phyloP scores from a whole-genome alignment of 148 eudicot species.

The Chenopodium suecicum region DNA sequence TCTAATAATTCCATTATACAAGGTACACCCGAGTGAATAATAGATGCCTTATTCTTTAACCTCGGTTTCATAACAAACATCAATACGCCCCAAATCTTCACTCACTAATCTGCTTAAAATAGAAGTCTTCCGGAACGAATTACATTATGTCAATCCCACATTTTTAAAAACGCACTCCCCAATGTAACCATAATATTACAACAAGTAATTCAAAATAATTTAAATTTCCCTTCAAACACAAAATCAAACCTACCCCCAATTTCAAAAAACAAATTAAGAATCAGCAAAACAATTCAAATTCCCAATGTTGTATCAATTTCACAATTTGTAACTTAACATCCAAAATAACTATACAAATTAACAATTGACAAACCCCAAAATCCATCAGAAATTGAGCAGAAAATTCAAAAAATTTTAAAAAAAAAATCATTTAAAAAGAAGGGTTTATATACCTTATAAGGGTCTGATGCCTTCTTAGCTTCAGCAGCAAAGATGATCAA shows the following conservation, averaged over 20 bases:
- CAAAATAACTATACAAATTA: not conserved
- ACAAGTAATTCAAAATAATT: not conserved
- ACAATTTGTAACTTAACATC: not conserved
- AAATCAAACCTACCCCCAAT: not conserved
- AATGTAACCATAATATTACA: not conserved
- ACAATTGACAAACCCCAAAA: not conserved
- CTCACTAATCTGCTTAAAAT: too few species aligned
- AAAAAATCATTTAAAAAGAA: not conserved
- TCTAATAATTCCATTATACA: too few species aligned
- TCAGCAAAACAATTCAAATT: not conserved
- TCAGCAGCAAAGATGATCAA: constrained; percentile 36
- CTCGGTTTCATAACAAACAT: too few species aligned
- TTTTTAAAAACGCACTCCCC: not conserved
- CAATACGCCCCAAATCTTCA: too few species aligned
- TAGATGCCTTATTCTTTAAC: too few species aligned
- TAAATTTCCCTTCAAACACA: not conserved
- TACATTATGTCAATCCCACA: too few species aligned
- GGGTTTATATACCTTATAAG: constrained; percentile 43
- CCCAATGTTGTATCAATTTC: not conserved
- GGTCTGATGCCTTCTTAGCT: constrained; percentile 52
- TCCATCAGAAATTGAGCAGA: too few species aligned
- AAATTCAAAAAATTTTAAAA: too few species aligned
- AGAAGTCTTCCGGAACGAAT: not conserved
- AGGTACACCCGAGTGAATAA: too few species aligned
- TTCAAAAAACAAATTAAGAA: not conserved